Evolutionary conservation across 140 eudicot genomes (phyloP).

Genomic region (Erigeron philadelphicus): DNA sequence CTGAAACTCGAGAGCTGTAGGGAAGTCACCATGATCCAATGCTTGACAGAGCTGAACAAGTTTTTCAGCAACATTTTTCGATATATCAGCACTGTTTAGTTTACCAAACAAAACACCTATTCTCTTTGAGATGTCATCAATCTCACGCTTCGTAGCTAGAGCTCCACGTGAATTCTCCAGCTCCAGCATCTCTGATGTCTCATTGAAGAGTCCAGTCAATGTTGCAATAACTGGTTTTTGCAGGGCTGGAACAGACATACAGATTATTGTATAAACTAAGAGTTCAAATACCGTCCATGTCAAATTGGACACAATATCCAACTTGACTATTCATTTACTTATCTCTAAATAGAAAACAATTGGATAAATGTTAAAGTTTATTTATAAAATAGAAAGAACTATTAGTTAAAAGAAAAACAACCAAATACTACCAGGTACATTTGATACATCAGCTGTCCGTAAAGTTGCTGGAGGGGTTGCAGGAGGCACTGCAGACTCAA

Average conservation of each 20-base stretch:
- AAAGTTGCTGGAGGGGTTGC: conserved; percentile 92
- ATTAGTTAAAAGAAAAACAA: too few species aligned
- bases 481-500: conserved; percentile 58
- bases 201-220: conserved; percentile 76
- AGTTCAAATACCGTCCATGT: background rate
- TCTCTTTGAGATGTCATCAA: conserved; percentile 91
- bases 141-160: conserved; percentile 79
- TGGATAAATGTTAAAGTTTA: background rate
- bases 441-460: conserved; percentile 85
- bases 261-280: background rate
- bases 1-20: conserved; percentile 85
- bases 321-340: background rate
- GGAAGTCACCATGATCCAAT: conserved; percentile 75
- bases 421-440: conserved; percentile 63
- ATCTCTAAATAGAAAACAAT: background rate
- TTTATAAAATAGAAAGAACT: background rate
- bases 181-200: conserved; percentile 86
- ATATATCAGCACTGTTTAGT: conserved; percentile 70
- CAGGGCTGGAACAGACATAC: conserved; percentile 40
- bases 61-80: conserved; percentile 80
- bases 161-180: conserved; percentile 73
- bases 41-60: conserved; percentile 91
- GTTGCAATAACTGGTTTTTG: conserved; percentile 75
- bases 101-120: conserved; percentile 76
- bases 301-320: background rate